These are phyloP conservation scores for Poterioochromonas sp. DNA, from an alignment of 352 stramenopile genomes.

Conservation along the genomic window DNA sequence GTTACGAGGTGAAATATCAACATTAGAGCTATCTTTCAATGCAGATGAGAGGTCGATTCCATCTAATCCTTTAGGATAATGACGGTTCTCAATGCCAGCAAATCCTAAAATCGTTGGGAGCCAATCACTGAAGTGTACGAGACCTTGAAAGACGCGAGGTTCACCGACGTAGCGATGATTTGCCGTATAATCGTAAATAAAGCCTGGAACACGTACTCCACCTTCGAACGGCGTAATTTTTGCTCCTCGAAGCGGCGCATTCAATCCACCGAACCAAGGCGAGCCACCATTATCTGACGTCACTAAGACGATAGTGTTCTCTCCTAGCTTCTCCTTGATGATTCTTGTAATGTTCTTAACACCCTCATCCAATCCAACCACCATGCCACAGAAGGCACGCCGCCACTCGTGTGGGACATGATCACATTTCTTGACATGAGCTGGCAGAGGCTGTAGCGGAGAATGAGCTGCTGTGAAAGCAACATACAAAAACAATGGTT, in stretches of 20 bases:
- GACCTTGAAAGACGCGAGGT: background rate
- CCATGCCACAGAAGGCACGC: constrained; percentile 15
- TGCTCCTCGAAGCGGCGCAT: background rate
- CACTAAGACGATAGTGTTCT: background rate
- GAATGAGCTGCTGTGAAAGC: constrained; percentile 25
- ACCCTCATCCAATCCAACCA: constrained; percentile 8
- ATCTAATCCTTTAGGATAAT: background rate
- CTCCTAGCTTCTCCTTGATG: background rate
- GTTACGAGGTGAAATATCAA: background rate
- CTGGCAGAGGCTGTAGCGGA: constrained; percentile 16
- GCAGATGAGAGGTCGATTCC: background rate
- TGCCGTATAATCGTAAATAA: background rate
- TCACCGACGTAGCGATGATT: background rate
- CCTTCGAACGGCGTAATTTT: constrained; percentile 18
- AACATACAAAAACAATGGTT: constrained; percentile 25
- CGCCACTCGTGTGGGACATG: background rate
- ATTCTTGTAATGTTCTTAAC: background rate
- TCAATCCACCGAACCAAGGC: constrained; percentile 18
- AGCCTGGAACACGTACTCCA: background rate
- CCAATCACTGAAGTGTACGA: constrained; percentile 15
- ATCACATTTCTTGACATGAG: background rate
- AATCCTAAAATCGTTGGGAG: background rate
- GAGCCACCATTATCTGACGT: constrained; percentile 16
- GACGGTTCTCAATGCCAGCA: background rate
- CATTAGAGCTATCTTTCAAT: background rate